Evolutionary conservation across 805 yeast species (phyloP), one percentile per base, ranked within the genome.

Genomic region (Saccharomycopsis fodiens): DNA sequence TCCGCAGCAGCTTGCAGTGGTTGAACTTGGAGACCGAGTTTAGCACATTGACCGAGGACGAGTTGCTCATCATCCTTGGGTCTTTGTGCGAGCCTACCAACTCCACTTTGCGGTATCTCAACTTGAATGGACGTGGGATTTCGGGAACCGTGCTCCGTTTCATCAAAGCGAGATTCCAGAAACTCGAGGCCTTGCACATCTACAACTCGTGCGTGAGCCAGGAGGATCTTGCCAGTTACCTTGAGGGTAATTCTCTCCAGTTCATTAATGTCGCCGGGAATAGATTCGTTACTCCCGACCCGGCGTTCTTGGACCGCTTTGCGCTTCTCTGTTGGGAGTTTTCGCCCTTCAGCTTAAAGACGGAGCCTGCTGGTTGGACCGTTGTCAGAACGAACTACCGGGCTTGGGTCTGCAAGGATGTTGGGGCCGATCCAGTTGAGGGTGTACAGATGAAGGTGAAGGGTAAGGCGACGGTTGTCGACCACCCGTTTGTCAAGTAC

Each of bases 151-250:
- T 46, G 15, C 29, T 46, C 6, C 30, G 30, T n/a, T 46, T 36
- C 25, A 35, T 46, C 16, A 46, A 46, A 23, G 16, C 10, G 13
- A 23, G 42, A 16, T 46, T 46, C 31, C 12, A 17, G n/a, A 34
- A 16, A 7, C 19, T 46, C 12, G 42, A 46, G 20, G 42, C 50
- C 8, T 16, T 46, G n/a, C 50, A 46, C 35, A 36, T 42, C n/a
- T 25, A 41, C 16, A 39, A 32, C 20, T 16, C 45, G 2, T 4
- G 25, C 7, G 32, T 41, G 3, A 7, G 37, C 16, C 35, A 32
- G 13, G 29, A 23, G 13, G 48, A 41, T 7, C 29, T 45, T 30
- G 30, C 21, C 6, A 15, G 20, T 5, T 45, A 38, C 17, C 21
- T 45, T 10, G 13, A n/a, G 20, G 23, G 20, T 30, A 23, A 17